Evolutionary conservation across 352 stramenopile species (phyloP).

Genomic region (Globisporangium ultimum): DNA sequence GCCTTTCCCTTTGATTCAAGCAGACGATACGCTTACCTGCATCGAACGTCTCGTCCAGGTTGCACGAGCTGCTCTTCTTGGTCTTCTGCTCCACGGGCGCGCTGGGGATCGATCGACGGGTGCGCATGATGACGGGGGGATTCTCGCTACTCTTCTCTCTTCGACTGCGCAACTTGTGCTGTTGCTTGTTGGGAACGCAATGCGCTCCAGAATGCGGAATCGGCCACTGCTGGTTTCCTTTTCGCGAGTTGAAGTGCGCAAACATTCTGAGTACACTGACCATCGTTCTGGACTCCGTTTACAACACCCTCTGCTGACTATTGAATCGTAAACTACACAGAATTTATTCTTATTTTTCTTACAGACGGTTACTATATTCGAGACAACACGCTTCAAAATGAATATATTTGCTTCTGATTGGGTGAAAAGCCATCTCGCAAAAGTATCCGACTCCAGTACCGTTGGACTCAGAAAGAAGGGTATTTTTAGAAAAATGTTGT

Average conservation of each 20-base stretch:
- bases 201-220: constrained; percentile 5
- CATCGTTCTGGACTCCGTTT: constrained; percentile 3
- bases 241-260: constrained; percentile 2
- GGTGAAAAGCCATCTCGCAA: not conserved
- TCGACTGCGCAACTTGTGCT: not conserved
- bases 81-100: constrained; percentile 16
- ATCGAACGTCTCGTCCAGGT: constrained; percentile 28
- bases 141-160: not conserved
- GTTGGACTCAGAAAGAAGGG: constrained; percentile 17
- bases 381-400: not conserved
- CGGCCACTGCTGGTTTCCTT: not conserved
- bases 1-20: not conserved
- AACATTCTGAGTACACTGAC: not conserved
- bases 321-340: no score
- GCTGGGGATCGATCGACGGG: not conserved
- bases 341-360: no score
- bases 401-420: constrained; percentile 3
- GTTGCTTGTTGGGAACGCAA: no score
- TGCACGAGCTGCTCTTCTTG: constrained; percentile 6
- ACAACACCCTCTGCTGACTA: not conserved
- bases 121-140: not conserved
- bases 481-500: constrained; percentile 11
- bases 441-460: constrained; percentile 9
- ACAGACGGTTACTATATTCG: no score
- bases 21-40: constrained; percentile 6